Conservation (phyloP, 306 rosid genomes). For the Citrullus colocynthis region DNA sequence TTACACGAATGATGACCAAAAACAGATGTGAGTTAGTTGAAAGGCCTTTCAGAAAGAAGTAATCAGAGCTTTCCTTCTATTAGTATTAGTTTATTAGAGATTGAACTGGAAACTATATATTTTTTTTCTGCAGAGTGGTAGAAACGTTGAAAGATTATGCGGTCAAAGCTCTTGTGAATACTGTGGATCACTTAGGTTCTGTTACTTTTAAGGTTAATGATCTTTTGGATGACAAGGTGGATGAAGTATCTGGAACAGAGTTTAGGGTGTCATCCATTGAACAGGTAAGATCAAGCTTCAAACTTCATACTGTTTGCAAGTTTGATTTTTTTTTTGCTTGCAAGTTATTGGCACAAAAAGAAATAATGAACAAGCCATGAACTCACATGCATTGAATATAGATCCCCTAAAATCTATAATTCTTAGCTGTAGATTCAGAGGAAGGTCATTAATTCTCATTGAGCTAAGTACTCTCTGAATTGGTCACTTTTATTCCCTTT, state of each 20-base stretch:
- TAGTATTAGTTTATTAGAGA: not conserved
- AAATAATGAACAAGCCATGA: not conserved
- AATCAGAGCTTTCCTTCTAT: not conserved
- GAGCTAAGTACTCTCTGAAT: not conserved
- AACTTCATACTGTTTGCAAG: not conserved
- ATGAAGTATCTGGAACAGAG: conserved; percentile 82
- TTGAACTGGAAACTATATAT: not conserved
- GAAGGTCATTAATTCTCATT: not conserved
- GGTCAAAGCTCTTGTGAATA: conserved; percentile 89
- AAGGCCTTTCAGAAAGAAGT: not conserved
- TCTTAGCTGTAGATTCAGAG: not conserved
- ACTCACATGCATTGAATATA: not conserved
- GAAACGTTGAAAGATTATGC: conserved; percentile 96
- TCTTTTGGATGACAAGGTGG: conserved; percentile 89
- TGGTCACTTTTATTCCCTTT: not conserved
- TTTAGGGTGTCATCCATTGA: conserved; percentile 81
- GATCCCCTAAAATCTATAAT: not conserved
- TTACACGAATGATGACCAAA: conserved; percentile 87
- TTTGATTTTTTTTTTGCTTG: not conserved
- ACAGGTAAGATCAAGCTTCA: conserved; percentile 42
- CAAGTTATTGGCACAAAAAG: not conserved
- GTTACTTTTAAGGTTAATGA: conserved; percentile 86
- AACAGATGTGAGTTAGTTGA: conserved; percentile 56
- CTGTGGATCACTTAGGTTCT: conserved; percentile 97
- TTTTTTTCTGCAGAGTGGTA: conserved; percentile 46